Percentiles rank a stretch among this genome's conserved stretches.
phyloP scores from a whole-genome alignment of 2,329 filamentous ascomycete genomes.

The Cyclaneusma minus region DNA sequence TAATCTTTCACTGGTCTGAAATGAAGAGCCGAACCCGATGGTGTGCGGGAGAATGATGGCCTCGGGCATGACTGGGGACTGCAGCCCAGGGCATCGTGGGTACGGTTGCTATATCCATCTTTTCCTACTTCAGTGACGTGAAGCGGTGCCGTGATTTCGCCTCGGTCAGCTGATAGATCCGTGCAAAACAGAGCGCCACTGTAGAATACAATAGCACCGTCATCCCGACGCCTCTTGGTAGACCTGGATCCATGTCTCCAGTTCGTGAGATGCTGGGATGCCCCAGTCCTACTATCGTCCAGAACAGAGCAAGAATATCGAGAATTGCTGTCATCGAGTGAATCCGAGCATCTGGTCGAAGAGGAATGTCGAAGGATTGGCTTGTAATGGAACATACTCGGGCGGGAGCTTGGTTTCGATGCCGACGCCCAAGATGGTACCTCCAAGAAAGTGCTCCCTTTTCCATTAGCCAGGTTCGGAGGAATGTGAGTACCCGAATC shows the following conservation, averaged over 20 bases:
- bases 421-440: not conserved
- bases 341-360: slow-evolving; percentile 23
- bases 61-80: slow-evolving; percentile 3
- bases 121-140: slow-evolving; percentile 31
- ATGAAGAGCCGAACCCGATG: slow-evolving; percentile 34
- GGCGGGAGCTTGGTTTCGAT: slow-evolving; percentile 4
- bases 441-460: slow-evolving; percentile 5
- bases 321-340: slow-evolving; percentile 34
- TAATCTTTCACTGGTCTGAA: slow-evolving; percentile 33
- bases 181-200: slow-evolving; percentile 67
- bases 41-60: slow-evolving; percentile 21
- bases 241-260: slow-evolving; percentile 1
- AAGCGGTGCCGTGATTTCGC: slow-evolving; percentile 29
- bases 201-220: slow-evolving; percentile 74
- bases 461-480: slow-evolving; percentile 1
- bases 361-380: slow-evolving; percentile 40
- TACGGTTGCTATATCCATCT: slow-evolving; percentile 16
- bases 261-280: slow-evolving; percentile 27
- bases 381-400: slow-evolving; percentile 43
- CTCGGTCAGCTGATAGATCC: slow-evolving; percentile 56
- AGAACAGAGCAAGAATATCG: slow-evolving; percentile 28
- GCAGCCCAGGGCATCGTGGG: slow-evolving; percentile 7
- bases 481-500: slow-evolving; percentile 1
- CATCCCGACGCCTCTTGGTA: slow-evolving; percentile 36
- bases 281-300: slow-evolving; percentile 36